These are phyloP conservation scores for Mycothermus thermophilus DNA, from an alignment of 495 filamentous ascomycete species.

Conservation along the genomic window DNA sequence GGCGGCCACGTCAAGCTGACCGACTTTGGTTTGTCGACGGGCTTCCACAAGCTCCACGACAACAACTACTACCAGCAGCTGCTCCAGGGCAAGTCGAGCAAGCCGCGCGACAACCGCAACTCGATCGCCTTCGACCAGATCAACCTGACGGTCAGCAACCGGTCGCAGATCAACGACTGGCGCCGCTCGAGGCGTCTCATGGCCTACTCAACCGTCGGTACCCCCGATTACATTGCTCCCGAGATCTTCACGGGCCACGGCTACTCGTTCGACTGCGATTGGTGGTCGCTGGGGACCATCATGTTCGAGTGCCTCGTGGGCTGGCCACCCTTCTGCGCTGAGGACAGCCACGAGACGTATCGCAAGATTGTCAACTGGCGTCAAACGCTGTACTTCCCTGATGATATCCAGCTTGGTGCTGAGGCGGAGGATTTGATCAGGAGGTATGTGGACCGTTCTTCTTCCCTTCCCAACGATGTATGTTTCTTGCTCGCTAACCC, in stretches of 20 bases:
- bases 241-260: slow-evolving; percentile 96
- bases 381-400: slow-evolving; percentile 88
- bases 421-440: slow-evolving; percentile 82
- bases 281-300: slow-evolving; percentile 97
- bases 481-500: background rate
- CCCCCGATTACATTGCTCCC: slow-evolving; percentile 95
- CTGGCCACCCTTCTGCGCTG: slow-evolving; percentile 98
- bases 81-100: slow-evolving; percentile 67
- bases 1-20: slow-evolving; percentile 97
- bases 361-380: slow-evolving; percentile 99
- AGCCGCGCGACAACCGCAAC: slow-evolving; percentile 57
- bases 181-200: slow-evolving; percentile 85
- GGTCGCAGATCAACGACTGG: slow-evolving; percentile 95
- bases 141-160: slow-evolving; percentile 94
- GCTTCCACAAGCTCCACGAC: slow-evolving; percentile 94
- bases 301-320: slow-evolving; percentile 99
- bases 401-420: slow-evolving; percentile 74
- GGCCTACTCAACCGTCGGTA: slow-evolving; percentile 97
- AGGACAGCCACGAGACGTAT: slow-evolving; percentile 94
- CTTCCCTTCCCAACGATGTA: background rate
- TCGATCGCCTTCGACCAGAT: slow-evolving; percentile 96
- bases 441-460: slow-evolving; percentile 38
- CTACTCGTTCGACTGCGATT: slow-evolving; percentile 93
- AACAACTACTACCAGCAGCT: slow-evolving; percentile 97
- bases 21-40: slow-evolving; percentile 95